phyloP scores from a whole-genome alignment of 768 basidiomycete species.

The Naematelia encephala region DNA sequence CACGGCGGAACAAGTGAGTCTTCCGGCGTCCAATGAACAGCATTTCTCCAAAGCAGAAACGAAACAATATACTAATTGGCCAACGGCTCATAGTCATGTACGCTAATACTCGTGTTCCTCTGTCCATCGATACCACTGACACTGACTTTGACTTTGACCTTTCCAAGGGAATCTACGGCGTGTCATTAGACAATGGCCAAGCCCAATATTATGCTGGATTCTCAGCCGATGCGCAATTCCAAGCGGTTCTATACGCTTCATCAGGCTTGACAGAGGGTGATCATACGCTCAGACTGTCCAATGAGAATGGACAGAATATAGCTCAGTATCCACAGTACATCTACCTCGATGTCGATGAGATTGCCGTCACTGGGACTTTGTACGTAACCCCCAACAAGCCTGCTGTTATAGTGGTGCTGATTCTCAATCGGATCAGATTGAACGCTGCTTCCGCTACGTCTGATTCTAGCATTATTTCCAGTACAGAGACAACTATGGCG shows the following conservation, averaged over 20 bases:
- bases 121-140: background rate
- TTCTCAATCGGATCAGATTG: no score
- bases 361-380: conserved; percentile 32
- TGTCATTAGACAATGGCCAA: conserved; percentile 22
- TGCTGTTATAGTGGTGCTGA: no score
- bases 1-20: conserved; percentile 36
- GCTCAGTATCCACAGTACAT: conserved; percentile 26
- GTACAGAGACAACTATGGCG: background rate
- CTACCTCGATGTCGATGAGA: conserved; percentile 35
- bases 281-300: conserved; percentile 33
- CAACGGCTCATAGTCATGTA: background rate
- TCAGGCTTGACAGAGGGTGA: conserved; percentile 31
- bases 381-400: conserved; percentile 18
- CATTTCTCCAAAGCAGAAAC: no score
- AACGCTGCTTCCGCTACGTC: background rate
- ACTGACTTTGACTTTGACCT: background rate
- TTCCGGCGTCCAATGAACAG: no score
- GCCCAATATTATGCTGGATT: conserved; percentile 34
- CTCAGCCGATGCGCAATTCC: conserved; percentile 18
- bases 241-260: conserved; percentile 31
- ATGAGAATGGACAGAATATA: conserved; percentile 33
- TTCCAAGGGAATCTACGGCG: conserved; percentile 34
- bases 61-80: background rate
- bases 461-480: conserved; percentile 1
- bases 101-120: background rate